A percentile compares a stretch with the other conserved stretches of the same genome.
Conservation (phyloP, 306 rosid species). For the Castanopsis chinensis region DNA sequence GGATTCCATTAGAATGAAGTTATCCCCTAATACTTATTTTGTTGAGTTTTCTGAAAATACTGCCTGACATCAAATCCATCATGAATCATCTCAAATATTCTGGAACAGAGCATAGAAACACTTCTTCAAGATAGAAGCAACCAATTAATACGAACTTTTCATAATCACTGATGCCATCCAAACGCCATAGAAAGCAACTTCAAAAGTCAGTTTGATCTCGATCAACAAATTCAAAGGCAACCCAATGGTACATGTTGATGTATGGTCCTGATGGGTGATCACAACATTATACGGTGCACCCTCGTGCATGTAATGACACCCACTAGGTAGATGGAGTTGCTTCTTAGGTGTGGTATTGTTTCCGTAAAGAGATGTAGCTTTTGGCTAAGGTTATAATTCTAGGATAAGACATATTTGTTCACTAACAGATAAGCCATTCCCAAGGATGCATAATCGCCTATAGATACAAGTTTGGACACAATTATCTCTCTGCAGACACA, state of each 20-base stretch:
- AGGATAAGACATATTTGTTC: too few species aligned
- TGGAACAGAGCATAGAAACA: background rate
- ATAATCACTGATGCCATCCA: background rate
- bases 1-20: background rate
- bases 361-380: too few species aligned
- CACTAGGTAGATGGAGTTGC: too few species aligned
- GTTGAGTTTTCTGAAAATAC: background rate
- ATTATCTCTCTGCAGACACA: too few species aligned
- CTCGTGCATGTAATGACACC: too few species aligned
- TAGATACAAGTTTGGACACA: too few species aligned
- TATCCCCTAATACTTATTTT: background rate
- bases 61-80: background rate
- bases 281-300: too few species aligned
- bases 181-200: background rate
- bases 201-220: background rate
- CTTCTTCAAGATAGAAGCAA: background rate
- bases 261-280: too few species aligned
- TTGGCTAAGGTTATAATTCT: too few species aligned
- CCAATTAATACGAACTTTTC: background rate
- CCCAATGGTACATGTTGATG: background rate
- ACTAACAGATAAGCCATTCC: too few species aligned
- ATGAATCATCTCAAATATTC: background rate
- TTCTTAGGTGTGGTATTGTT: too few species aligned
- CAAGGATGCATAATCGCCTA: too few species aligned
- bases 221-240: background rate